These are phyloP conservation scores for Apostasia shenzhenica DNA, from an alignment of 106 monocot species.

Conservation along the genomic window DNA sequence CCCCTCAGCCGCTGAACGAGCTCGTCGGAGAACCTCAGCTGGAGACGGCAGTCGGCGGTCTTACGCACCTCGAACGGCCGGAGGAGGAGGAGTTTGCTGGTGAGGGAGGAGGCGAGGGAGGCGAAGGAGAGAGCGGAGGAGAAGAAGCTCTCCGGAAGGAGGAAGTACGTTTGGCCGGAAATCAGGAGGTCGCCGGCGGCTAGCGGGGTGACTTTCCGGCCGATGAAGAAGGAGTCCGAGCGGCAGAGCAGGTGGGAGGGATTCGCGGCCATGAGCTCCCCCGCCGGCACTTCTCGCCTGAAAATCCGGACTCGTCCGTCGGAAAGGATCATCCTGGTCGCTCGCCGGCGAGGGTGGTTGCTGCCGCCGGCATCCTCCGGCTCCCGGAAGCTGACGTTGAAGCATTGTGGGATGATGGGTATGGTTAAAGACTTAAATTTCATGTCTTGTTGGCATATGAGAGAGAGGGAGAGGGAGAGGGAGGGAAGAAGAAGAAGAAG, in stretches of 20 bases:
- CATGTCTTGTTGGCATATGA: background rate
- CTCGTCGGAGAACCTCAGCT: conserved; percentile 55
- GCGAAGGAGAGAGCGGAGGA: conserved; percentile 79
- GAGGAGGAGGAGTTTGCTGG: conserved; percentile 5
- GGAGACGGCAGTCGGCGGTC: conserved; percentile 44
- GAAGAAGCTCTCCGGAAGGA: conserved; percentile 72
- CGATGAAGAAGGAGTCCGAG: conserved; percentile 72
- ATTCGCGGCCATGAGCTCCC: conserved; percentile 43
- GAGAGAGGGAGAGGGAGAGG: too few species aligned
- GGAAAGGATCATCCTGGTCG: conserved; percentile 18
- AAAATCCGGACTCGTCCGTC: conserved; percentile 49
- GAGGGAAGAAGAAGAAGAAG: too few species aligned
- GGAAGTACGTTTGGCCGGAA: conserved; percentile 66
- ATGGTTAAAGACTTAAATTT: conserved; percentile 1
- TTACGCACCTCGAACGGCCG: conserved; percentile 46
- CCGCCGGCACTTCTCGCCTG: conserved; percentile 32
- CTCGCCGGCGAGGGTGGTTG: background rate
- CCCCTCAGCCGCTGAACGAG: conserved; percentile 7
- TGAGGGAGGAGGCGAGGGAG: conserved; percentile 40
- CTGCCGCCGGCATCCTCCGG: background rate
- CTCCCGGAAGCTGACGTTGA: background rate
- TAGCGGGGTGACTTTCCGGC: conserved; percentile 56
- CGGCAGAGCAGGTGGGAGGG: conserved; percentile 69
- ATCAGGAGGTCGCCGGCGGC: conserved; percentile 37
- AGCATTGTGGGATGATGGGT: background rate